Evolutionary conservation across 129 eudicot species (phyloP).

Genomic region (Heracleum sosnowskyi): DNA sequence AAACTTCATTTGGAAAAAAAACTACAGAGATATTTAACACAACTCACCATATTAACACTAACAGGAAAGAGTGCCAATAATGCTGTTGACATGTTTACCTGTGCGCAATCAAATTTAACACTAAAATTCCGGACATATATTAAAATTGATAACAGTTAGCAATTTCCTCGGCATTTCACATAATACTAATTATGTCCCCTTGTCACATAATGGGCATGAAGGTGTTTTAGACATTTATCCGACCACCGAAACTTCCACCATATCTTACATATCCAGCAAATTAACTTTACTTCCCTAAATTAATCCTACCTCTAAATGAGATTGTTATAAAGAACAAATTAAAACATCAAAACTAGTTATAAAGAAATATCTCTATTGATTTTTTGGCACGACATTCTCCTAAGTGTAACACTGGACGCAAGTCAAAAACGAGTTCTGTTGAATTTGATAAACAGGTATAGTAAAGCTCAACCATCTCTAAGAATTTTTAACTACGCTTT

Average conservation of each 20-base stretch:
- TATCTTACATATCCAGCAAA: too few relatives aligned
- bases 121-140: background rate
- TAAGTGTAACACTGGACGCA: background rate
- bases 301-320: too few relatives aligned
- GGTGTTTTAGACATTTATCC: background rate
- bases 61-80: conserved; percentile 23
- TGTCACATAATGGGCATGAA: background rate
- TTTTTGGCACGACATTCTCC: background rate
- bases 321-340: too few relatives aligned
- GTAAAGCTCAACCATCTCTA: background rate
- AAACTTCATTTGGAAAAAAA: background rate
- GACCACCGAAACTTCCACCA: too few relatives aligned
- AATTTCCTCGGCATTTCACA: too few relatives aligned
- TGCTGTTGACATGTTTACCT: background rate
- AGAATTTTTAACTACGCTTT: background rate
- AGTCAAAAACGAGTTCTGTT: background rate
- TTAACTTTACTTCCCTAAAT: too few relatives aligned
- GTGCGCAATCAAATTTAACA: background rate
- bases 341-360: too few relatives aligned
- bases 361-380: too few relatives aligned
- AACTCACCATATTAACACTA: conserved; percentile 42
- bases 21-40: background rate
- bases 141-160: background rate
- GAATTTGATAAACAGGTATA: background rate
- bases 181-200: too few relatives aligned